Conservation (phyloP, 805 yeast genomes). For the Metschnikowia rubicola region DNA sequence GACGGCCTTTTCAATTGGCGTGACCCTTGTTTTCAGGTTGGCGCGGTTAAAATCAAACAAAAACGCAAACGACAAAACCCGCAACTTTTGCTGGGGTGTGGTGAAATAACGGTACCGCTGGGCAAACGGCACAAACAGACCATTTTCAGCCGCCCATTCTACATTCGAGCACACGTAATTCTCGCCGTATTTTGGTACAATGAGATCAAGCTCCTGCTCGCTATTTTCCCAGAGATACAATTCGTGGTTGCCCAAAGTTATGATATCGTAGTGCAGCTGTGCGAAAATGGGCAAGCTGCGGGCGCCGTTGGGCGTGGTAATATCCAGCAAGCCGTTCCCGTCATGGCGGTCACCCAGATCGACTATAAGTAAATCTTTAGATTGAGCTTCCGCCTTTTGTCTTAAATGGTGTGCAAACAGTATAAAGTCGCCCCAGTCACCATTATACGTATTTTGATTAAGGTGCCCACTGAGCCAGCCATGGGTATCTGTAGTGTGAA, state of each 20-base stretch:
- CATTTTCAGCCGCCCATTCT: constrained; percentile 36
- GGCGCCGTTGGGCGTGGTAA: constrained; percentile 68
- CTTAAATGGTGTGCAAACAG: constrained; percentile 60
- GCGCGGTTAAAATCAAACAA: constrained; percentile 68
- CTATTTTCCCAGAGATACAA: constrained; percentile 67
- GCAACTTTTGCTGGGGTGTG: constrained; percentile 50
- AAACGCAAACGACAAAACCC: constrained; percentile 71
- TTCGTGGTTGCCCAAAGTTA: constrained; percentile 91
- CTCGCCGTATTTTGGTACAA: constrained; percentile 58
- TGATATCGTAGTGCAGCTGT: constrained; percentile 64
- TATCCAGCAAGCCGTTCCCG: constrained; percentile 88
- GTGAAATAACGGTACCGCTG: constrained; percentile 58
- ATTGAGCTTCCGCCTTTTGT: constrained; percentile 37
- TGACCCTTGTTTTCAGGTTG: constrained; percentile 61
- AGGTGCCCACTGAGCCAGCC: constrained; percentile 94
- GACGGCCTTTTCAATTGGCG: constrained; percentile 53
- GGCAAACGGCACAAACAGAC: constrained; percentile 54
- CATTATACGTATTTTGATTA: constrained; percentile 71
- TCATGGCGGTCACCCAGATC: constrained; percentile 95
- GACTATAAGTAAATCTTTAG: constrained; percentile 65
- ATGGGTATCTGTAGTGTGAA: constrained; percentile 96
- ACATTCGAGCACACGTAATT: constrained; percentile 72
- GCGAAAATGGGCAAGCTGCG: constrained; percentile 61
- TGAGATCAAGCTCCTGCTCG: constrained; percentile 56
- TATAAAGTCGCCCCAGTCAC: constrained; percentile 90